Evolutionary conservation across 83 land plant species (phyloP), one percentile per base, ranked within the genome.

Genomic region (Thuja plicata): DNA sequence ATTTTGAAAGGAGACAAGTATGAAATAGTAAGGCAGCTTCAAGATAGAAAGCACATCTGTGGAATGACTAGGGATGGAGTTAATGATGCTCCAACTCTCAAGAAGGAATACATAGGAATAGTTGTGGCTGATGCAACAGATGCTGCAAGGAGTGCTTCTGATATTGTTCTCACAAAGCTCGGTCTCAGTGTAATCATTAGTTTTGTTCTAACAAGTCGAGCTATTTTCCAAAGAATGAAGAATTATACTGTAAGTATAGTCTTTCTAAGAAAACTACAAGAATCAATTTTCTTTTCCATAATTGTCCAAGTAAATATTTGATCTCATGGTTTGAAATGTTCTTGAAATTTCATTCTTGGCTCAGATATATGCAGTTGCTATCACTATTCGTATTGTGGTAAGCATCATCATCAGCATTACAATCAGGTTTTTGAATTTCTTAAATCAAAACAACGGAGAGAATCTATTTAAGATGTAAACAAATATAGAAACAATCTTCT

Each of bases 161-260:
- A 94, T 52, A 94, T 94, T 37, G 95, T 94, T 15, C 92, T 94
- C 12, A 94, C 95, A 21, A 95, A 94, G 74, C 95, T 95, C 74
- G 95, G 95, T 0, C 95, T 94, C 37, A 93, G 95, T 87, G 95
- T 94, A 37, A 94, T 94, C 77, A 94, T 94, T 66, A 90, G 92
- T 90, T 95, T 93, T 43, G 95, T 94, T 16, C 48, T 94, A 17
- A 94, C 95, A 24, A 93, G 95, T 83, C 86, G 95, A 55, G 92
- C 94, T 12, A 94, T 94, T 13, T 94, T 94, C 84, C 95, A 94
- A 88, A 90, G 95, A n/a, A 94, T 94, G 95, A 94, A 94, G 71
- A 94, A 94, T 73, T 94, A 94, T 80, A 94, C 95, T 34, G 95
- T 94, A 92, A 45, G 88, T 21, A 43, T 17, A 8, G 3, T 34